Base-by-base conservation (phyloP, 495 filamentous ascomycete genomes). In the Penicillium nucicola region DNA sequence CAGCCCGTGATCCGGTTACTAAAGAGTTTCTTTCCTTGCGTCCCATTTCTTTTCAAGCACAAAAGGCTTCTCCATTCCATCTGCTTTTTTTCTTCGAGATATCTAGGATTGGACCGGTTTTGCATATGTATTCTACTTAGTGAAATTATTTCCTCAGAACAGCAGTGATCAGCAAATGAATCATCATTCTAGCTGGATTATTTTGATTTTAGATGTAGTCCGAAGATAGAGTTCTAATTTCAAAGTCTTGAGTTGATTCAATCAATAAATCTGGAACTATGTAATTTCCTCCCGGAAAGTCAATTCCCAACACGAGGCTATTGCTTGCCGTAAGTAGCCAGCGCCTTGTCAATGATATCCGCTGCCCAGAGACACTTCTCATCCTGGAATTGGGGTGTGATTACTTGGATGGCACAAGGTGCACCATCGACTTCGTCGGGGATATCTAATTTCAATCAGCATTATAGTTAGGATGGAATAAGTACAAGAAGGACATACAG, bases 331-430 rank as follows among this genome's bases (percentile, higher is more conserved):
- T 37, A 37, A 4, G 13, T 8, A 11, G 19, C 22, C 25, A 48
- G 32, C 15, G 53, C 61, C 31, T 25, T 14, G 19, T 72, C 70
- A 49, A 75, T 66, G 10, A 70, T 56, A n/a, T 61, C 52, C 9
- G 72, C 60, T 7, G 56, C 63, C n/a, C 55, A 48, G 2, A 75
- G 58, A 40, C 72, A 76, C 35, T 67, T 61, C 53, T 76, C 71
- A 35, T 76, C 72, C n/a, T 71, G 70, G 57, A 72, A 72, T 5
- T 52, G 58, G 0, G 67, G 65, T 2, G 72, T 55, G 13, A 75
- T 55, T 5, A 76, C 41, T 41, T 76, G 71, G 19, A 76, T 39
- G 1, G 71, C 59, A 44, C 72, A 72, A 0, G 72, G 72, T 1
- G 65, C 65, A 13, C 65, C 70, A 39, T 74, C 62, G 0, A 72